A percentile compares a stretch with the other conserved stretches of the same genome.
Evolutionary conservation across 2,329 filamentous ascomycete species (phyloP).

Genomic region (Diaporthe vaccinii): DNA sequence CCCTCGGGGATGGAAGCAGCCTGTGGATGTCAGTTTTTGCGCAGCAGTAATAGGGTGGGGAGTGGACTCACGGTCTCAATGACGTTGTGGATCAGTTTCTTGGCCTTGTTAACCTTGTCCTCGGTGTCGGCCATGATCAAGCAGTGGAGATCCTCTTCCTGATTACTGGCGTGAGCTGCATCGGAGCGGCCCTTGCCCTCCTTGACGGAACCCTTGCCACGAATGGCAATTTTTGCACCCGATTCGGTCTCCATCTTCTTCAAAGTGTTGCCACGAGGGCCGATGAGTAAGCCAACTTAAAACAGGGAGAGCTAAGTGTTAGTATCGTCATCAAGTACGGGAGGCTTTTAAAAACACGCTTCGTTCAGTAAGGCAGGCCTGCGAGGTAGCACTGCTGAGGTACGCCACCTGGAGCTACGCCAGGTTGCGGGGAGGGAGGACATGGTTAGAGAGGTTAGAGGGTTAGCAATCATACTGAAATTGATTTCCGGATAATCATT

Average conservation of each 20-base stretch:
- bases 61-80: conserved; percentile 88
- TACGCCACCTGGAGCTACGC: conserved; percentile 56
- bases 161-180: conserved; percentile 98
- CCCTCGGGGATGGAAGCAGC: conserved; percentile 98
- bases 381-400: conserved; percentile 47
- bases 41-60: neutral
- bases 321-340: conserved; percentile 69
- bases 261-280: conserved; percentile 98
- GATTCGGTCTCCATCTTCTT: conserved; percentile 99
- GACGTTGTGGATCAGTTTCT: conserved; percentile 97
- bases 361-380: conserved; percentile 52
- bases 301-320: conserved; percentile 90
- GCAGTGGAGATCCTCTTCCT: conserved; percentile 99
- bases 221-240: conserved; percentile 97
- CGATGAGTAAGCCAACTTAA: conserved; percentile 99
- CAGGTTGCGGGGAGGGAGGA: conserved; percentile 59
- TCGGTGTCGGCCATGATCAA: conserved; percentile 99
- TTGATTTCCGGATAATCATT: conserved; percentile 99
- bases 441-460: conserved; percentile 84
- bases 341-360: conserved; percentile 52
- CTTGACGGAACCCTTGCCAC: conserved; percentile 99
- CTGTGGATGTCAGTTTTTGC: conserved; percentile 61
- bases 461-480: conserved; percentile 99
- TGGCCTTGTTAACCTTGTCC: conserved; percentile 99
- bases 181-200: conserved; percentile 99